Evolutionary conservation across 2,329 filamentous ascomycete species (phyloP), one percentile per base, ranked within the genome.

Genomic region (Pyrenochaeta sp.): DNA sequence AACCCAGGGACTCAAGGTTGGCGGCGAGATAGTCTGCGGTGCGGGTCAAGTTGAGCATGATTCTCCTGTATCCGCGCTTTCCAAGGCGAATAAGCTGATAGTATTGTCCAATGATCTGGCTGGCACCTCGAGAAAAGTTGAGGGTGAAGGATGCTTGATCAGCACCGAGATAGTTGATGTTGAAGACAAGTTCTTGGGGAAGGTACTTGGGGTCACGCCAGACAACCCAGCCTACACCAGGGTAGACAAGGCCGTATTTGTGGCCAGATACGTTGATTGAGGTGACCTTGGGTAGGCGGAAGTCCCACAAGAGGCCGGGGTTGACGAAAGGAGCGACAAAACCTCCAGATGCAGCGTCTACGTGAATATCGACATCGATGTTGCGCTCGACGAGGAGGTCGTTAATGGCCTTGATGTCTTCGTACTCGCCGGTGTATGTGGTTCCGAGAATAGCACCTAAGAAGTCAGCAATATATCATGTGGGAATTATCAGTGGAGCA

Each of bases 161-260:
- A 8, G 93, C 92, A 35, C 93, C 93, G 5, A 96, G 87, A 75
- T 97, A 97, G 81, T 96, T 96, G 82, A 97, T 96, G 81, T 96
- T 96, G 83, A 97, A 97, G 62, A 97, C 90, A 15, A 96, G 85
- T 65, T 96, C 92, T 67, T 93, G 81, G 6, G 93, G 93, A 3
- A 66, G 57, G 41, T 60, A 66, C 44, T 58, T 94, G 87, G 36
- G 89, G 83, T 26, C 83, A 34, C 92, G 85, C 91, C 92, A 96
- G 55, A 96, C 79, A 8, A 93, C 85, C 93, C 93, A 97, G 45
- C 93, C 93, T 10, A 97, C 89, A 70, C 93, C 92, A 0, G 92
- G 92, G 68, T 96, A 96, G 0, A 78, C 80, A 36, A 84, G 73
- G 11, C 86, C 85, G 57, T 88, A 86, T 77, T 96, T 96, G 80